phyloP scores from a whole-genome alignment of 345 rosid genomes.

The Angophora floribunda region DNA sequence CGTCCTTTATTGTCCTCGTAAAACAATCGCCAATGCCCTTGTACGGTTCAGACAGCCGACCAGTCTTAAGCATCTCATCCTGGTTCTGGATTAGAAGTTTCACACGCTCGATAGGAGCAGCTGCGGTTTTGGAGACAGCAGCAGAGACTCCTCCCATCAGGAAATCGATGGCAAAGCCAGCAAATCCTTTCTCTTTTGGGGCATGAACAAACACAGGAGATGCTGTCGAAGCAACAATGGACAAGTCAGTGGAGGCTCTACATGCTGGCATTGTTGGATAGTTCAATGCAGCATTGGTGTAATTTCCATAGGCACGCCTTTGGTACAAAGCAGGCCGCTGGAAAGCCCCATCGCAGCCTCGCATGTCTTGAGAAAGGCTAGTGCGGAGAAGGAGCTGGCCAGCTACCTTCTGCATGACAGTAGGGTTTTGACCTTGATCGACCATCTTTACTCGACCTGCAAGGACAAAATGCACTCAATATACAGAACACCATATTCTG shows the following conservation, averaged over 20 bases:
- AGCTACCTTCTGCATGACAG: conserved; percentile 18
- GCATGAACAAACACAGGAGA: conserved; percentile 13
- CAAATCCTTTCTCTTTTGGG: conserved; percentile 18
- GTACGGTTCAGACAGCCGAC: conserved; percentile 24
- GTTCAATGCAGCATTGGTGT: conserved; percentile 5
- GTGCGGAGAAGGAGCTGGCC: conserved; percentile 16
- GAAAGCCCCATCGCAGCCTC: conserved; percentile 1
- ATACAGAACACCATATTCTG: neutral
- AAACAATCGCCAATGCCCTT: conserved; percentile 31
- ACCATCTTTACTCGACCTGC: conserved; percentile 15
- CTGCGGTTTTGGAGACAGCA: conserved; percentile 27
- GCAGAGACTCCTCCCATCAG: conserved; percentile 39
- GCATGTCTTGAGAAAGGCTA: neutral
- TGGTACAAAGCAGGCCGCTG: conserved; percentile 2
- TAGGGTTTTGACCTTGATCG: conserved; percentile 19
- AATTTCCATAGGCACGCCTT: conserved; percentile 7
- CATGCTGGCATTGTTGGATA: neutral
- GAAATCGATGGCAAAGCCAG: conserved; percentile 19
- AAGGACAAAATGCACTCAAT: neutral
- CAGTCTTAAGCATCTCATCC: conserved; percentile 29
- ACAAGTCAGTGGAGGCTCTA: conserved; percentile 1
- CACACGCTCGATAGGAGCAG: conserved; percentile 30
- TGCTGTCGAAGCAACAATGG: neutral
- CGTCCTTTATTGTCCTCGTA: conserved; percentile 19
- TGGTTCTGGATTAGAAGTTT: conserved; percentile 30